Evolutionary conservation across 768 basidiomycete genomes (phyloP), one percentile per base, ranked within the genome.

Genomic region (Cyclocybe cylindracea): DNA sequence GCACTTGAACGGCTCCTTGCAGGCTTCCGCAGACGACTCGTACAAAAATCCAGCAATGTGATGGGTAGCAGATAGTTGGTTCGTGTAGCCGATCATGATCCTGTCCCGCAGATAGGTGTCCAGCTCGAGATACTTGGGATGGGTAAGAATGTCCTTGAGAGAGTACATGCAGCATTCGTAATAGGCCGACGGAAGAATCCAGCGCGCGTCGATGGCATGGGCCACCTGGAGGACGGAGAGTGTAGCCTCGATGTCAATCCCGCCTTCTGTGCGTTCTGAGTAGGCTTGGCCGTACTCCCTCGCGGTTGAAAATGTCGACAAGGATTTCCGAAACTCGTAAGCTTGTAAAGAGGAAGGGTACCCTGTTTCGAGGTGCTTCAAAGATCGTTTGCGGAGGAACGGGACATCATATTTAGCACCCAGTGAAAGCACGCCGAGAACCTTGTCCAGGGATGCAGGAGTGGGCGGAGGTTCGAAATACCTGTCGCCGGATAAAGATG

Each of bases 121-220:
- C 18, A 3, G 39, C 10, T 47, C 43, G 4, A 10, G 13, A 37
- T 51, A 52, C 11, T 14, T 5, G 0, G 53, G 44, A 13, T 57
- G 39, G 1, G 5, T 3, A 7, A 57, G 37, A 3, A 63, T 39
- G 4, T 41, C 38, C 3, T 59, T 39, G 8, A 56, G 8, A 29
- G 57, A 47, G 7, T 53, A 59, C 2, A 39, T 42, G 43, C 57
- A 61, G 13, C 57, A 59, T 40, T 63, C 59, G 13, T 63, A 63
- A 10, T 59, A 42, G 0, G 47, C 44, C 0, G 60, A 38, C 1
- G 62, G 62, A 7, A 61, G 40, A 2, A 61, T 33, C 62, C 57
- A 63, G 1, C 11, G 36, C 1, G 51, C 55, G 4, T 50, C 19
- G 1, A 29, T 31, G 10, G 47, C 31, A 2, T 36, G 14, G 1